These are phyloP conservation scores for Populus tremula DNA, from an alignment of 345 rosid species.

Conservation along the genomic window DNA sequence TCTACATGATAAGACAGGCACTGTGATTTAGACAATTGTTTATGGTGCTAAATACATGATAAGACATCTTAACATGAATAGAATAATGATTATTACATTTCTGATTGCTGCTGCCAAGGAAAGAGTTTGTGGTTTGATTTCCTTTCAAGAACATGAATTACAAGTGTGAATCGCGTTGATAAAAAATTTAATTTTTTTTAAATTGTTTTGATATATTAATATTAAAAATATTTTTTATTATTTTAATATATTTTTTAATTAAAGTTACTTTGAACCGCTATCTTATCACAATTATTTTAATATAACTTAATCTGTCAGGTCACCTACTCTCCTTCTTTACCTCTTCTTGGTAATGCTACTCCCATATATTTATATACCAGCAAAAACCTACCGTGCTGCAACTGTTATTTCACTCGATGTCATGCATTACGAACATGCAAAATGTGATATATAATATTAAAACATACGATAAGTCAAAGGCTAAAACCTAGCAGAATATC, in stretches of 20 bases:
- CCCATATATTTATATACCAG: background rate
- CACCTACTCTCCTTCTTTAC: background rate
- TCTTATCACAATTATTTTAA: too few species aligned
- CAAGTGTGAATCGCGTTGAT: too few species aligned
- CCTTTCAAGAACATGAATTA: background rate
- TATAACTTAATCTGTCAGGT: background rate
- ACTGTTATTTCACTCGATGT: background rate
- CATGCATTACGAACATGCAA: conserved; percentile 9
- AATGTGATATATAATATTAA: background rate
- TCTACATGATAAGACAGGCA: background rate
- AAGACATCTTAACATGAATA: background rate
- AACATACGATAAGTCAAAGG: background rate
- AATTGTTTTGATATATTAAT: too few species aligned
- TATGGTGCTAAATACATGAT: background rate
- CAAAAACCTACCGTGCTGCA: background rate
- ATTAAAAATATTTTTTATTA: too few species aligned
- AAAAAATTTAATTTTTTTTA: too few species aligned
- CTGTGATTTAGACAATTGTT: background rate
- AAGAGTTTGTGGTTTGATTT: too few species aligned
- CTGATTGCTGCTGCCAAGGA: background rate
- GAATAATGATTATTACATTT: background rate
- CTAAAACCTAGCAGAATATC: background rate
- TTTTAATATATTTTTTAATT: too few species aligned
- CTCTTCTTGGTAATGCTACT: background rate
- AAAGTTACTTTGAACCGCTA: too few species aligned